Base-by-base conservation (phyloP, 768 basidiomycete genomes). In the Exidia glandulosa region DNA sequence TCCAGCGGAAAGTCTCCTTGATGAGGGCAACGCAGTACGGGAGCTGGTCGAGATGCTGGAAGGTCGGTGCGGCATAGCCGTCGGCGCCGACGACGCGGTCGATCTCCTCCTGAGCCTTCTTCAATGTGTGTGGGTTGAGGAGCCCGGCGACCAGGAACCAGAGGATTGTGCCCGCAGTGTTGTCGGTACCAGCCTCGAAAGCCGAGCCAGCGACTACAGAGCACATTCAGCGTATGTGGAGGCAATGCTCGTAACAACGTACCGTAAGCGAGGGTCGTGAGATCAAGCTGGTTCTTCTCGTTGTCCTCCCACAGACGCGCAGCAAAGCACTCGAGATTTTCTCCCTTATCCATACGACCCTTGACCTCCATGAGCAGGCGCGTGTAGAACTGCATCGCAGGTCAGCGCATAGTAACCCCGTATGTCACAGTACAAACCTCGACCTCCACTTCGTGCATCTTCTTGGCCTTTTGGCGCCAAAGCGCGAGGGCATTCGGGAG, bases 41-140 rank as follows among this genome's bases (percentile, higher is more conserved):
- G 3, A 63, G 58, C 25, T 63, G 30, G 12, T 41, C 23, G 12
- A 59, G 36, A 33, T 63, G 62, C 7, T 4, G 33, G 34, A 62
- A 63, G 2, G 61, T 31, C 10, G 63, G 63, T 6, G 54, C 37
- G n/a, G 41, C 45, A 10, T 41, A 41, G 14, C 52, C 59, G 33
- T 62, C 60, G n/a, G 54, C 54, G 19, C 63, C 54, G 25, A 62
- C 23, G 23, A 69, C 50, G 1, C 52, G 34, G 34, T 72, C 68
- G 27, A 74, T 65, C 27, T 72, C 69, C 2, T 60, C 63, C 55
- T 71, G 70, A 0, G 67, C 70, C 33, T 65, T 69, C 57, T 63
- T 59, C 27, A 65, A 64, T 3, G 62, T 63, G 14, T 69, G 63
- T 7, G 68, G 69, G 56, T 66, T 67, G 5, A 63, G 48, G 3